A percentile compares a stretch with the other conserved stretches of the same genome.
phyloP scores from a whole-genome alignment of 768 basidiomycete species.

The Lepiota subincarnata region DNA sequence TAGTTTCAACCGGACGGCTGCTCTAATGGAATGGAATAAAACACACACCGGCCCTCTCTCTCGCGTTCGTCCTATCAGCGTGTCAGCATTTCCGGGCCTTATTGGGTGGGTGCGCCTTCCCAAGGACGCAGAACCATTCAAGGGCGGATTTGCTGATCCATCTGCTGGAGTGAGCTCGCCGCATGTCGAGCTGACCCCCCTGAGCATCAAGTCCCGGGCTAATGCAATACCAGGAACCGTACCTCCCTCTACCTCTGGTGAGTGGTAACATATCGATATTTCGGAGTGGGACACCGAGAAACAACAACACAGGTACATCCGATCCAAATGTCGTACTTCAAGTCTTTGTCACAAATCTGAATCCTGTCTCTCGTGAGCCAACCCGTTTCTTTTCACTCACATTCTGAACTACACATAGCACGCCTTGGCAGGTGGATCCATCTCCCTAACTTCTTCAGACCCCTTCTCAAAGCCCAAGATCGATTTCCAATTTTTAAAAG shows the following conservation, averaged over 20 bases:
- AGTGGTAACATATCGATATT: too few relatives aligned
- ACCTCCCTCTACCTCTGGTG: too few relatives aligned
- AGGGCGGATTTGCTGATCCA: slow-evolving; percentile 3
- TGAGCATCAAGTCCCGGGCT: not conserved
- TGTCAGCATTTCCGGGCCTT: not conserved
- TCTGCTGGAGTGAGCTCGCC: slow-evolving; percentile 10
- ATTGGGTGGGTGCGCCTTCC: slow-evolving; percentile 13
- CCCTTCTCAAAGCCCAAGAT: slow-evolving; percentile 39
- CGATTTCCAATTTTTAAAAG: slow-evolving; percentile 29
- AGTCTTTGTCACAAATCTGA: too few relatives aligned
- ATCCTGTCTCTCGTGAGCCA: too few relatives aligned
- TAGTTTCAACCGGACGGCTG: slow-evolving; percentile 1
- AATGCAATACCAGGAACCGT: not conserved
- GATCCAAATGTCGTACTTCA: too few relatives aligned
- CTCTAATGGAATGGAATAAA: slow-evolving; percentile 3
- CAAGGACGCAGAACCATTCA: slow-evolving; percentile 5
- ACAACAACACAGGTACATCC: too few relatives aligned
- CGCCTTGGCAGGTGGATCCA: slow-evolving; percentile 5
- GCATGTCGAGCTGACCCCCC: slow-evolving; percentile 12
- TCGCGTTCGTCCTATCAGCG: not conserved
- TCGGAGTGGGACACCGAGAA: too few relatives aligned
- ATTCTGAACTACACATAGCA: not conserved
- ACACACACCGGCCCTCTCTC: slow-evolving; percentile 10
- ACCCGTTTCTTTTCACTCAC: too few relatives aligned
- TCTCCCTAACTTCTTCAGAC: slow-evolving; percentile 31